Conservation (phyloP, 2,329 filamentous ascomycete genomes). For the Diaporthe helianthi region DNA sequence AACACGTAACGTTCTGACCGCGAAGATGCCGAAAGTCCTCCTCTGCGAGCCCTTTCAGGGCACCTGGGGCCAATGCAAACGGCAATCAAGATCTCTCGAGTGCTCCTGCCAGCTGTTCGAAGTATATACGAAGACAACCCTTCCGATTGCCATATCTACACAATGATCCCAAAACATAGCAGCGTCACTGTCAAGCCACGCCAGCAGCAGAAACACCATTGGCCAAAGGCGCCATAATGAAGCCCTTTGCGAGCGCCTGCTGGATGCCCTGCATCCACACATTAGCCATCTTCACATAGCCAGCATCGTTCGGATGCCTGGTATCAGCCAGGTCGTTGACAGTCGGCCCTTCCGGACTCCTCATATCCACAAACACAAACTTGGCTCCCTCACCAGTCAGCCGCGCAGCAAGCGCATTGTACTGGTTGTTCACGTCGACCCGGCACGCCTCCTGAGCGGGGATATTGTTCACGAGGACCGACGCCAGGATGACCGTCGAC, state of each 20-base stretch:
- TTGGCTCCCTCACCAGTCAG: slow-evolving; percentile 31
- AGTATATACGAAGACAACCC: neutral
- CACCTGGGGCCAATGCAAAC: neutral
- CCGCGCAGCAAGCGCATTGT: slow-evolving; percentile 30
- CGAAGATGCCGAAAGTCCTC: too few species aligned
- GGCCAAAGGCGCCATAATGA: slow-evolving; percentile 22
- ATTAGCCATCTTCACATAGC: slow-evolving; percentile 39
- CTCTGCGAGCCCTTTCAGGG: too few species aligned
- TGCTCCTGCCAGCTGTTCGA: neutral
- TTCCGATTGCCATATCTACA: neutral
- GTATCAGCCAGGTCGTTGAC: slow-evolving; percentile 36
- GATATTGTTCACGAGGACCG: slow-evolving; percentile 38
- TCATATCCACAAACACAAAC: slow-evolving; percentile 39
- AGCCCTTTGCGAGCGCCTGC: slow-evolving; percentile 27
- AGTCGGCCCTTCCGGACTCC: slow-evolving; percentile 35
- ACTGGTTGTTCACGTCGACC: slow-evolving; percentile 37
- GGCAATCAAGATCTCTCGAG: neutral
- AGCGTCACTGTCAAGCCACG: neutral
- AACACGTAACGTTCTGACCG: too few species aligned
- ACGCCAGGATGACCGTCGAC: slow-evolving; percentile 39
- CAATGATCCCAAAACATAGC: too few species aligned
- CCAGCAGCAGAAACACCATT: slow-evolving; percentile 28
- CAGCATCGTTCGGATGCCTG: slow-evolving; percentile 39
- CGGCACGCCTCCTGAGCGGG: slow-evolving; percentile 36
- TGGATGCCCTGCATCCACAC: slow-evolving; percentile 37